Conservation (phyloP, 2,329 filamentous ascomycete genomes). For the Penicillium sp. region DNA sequence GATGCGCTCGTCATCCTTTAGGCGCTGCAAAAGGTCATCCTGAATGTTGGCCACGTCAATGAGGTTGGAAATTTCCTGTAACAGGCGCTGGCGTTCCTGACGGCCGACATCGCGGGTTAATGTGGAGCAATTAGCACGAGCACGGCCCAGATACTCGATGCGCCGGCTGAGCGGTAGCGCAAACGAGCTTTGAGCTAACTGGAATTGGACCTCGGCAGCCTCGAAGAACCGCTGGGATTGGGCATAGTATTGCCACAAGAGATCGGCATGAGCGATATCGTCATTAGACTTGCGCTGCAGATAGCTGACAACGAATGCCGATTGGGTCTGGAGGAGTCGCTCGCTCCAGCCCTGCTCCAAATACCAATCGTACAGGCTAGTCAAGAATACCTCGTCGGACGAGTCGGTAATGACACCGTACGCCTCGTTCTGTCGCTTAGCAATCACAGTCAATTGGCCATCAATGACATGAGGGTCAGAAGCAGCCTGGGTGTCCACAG, state of each 20-base stretch:
- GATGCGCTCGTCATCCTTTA: conserved; percentile 76
- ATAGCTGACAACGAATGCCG: conserved; percentile 84
- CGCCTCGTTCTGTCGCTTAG: conserved; percentile 82
- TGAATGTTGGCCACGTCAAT: conserved; percentile 95
- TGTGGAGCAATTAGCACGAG: conserved; percentile 90
- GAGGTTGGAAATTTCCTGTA: conserved; percentile 82
- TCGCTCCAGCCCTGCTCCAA: conserved; percentile 83
- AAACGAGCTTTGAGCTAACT: conserved; percentile 84
- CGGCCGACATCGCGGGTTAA: conserved; percentile 76
- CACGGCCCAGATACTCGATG: conserved; percentile 86
- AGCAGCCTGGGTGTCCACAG: conserved; percentile 74
- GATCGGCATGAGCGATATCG: conserved; percentile 79
- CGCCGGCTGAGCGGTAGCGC: conserved; percentile 78
- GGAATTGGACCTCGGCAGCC: conserved; percentile 83
- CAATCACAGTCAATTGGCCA: conserved; percentile 75
- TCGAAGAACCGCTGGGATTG: conserved; percentile 83
- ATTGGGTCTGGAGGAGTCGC: conserved; percentile 81
- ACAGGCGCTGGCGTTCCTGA: conserved; percentile 81
- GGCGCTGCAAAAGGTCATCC: conserved; percentile 81
- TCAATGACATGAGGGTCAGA: conserved; percentile 76
- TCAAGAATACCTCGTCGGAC: conserved; percentile 92
- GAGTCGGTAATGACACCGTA: conserved; percentile 89
- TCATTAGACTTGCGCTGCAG: conserved; percentile 76
- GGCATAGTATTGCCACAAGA: conserved; percentile 91
- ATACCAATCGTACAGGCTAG: conserved; percentile 98